Conservation (phyloP, 1,139 yeast species). For the Blastobotrys persicus region DNA sequence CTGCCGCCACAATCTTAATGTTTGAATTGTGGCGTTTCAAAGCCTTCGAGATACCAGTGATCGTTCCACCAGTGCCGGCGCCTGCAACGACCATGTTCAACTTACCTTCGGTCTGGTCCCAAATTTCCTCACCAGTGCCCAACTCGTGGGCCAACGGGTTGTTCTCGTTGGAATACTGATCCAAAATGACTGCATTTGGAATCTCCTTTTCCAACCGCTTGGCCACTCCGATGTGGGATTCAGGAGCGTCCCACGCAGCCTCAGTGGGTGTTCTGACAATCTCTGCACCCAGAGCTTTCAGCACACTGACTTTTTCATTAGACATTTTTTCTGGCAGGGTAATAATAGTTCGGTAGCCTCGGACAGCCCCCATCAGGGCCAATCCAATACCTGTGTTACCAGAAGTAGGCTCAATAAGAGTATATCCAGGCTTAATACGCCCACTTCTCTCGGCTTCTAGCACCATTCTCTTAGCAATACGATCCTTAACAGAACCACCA, state of each 20-base stretch:
- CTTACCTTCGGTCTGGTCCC: conserved; percentile 75
- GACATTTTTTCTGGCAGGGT: conserved; percentile 93
- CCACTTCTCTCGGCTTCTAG: conserved; percentile 82
- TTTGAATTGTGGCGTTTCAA: conserved; percentile 69
- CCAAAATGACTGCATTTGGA: conserved; percentile 81
- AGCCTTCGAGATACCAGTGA: conserved; percentile 73
- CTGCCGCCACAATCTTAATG: conserved; percentile 71
- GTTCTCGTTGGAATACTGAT: conserved; percentile 75
- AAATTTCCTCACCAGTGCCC: conserved; percentile 85
- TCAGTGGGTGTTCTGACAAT: conserved; percentile 90
- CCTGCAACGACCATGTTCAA: conserved; percentile 81
- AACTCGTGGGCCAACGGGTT: conserved; percentile 83
- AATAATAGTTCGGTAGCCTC: conserved; percentile 83
- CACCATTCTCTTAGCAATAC: conserved; percentile 62
- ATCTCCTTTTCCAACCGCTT: conserved; percentile 76
- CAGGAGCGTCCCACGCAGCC: conserved; percentile 93
- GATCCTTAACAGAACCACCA: conserved; percentile 69
- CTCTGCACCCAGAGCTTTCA: conserved; percentile 88
- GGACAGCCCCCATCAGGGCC: conserved; percentile 83
- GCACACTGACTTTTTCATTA: conserved; percentile 82
- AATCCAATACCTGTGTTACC: conserved; percentile 80
- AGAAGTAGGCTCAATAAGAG: conserved; percentile 85
- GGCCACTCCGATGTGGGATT: conserved; percentile 89
- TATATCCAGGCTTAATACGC: conserved; percentile 77
- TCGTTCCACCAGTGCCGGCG: conserved; percentile 89